Percentiles rank a stretch among this genome's conserved stretches.
phyloP scores from a whole-genome alignment of 2,329 filamentous ascomycete species.

The Sporothrix globosa region DNA sequence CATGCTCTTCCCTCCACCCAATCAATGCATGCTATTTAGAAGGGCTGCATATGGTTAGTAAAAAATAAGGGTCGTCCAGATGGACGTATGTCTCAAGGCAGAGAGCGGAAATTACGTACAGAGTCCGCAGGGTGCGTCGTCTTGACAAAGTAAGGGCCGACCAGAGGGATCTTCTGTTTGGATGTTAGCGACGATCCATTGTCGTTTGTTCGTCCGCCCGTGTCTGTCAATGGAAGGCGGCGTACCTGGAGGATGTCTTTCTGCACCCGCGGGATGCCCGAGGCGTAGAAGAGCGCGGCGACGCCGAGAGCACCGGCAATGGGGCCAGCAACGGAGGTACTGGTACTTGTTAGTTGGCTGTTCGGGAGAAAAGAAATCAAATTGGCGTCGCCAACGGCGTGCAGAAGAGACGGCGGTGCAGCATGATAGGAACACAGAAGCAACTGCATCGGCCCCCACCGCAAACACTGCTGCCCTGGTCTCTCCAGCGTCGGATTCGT shows the following conservation, averaged over 20 bases:
- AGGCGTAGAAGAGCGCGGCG: constrained; percentile 62
- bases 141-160: constrained; percentile 57
- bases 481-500: background rate
- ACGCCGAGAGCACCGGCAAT: constrained; percentile 63
- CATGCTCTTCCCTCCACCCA: background rate
- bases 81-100: background rate
- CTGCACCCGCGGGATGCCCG: constrained; percentile 64
- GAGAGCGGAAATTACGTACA: constrained; percentile 50
- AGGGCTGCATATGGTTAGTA: constrained; percentile 23
- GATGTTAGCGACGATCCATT: background rate
- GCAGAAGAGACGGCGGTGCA: background rate
- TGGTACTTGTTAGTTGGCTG: constrained; percentile 39
- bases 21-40: constrained; percentile 19
- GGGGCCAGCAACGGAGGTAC: constrained; percentile 55
- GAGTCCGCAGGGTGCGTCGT: constrained; percentile 64
- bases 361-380: too few species aligned
- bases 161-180: constrained; percentile 57
- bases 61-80: background rate
- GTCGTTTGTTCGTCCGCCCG: too few species aligned
- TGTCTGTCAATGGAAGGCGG: background rate
- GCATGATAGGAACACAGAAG: too few species aligned
- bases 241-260: constrained; percentile 61
- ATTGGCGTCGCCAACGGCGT: background rate
- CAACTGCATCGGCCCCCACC: too few species aligned
- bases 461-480: background rate